phyloP scores from a whole-genome alignment of 257 asterid genomes.

The Eustoma russellianum region DNA sequence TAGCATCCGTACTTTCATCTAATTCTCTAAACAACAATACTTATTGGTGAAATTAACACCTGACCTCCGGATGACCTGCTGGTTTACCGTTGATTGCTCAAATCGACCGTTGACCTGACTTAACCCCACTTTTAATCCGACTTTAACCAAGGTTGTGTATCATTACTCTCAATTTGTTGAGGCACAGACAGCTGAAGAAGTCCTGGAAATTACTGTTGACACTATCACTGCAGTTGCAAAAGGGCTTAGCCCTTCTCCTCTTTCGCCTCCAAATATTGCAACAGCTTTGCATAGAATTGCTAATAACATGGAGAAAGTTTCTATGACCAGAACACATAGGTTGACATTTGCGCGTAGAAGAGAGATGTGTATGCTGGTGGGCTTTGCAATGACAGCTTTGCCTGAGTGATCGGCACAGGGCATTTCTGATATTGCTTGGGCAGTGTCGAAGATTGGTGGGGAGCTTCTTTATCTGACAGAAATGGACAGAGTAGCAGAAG shows the following conservation, averaged over 20 bases:
- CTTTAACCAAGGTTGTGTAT: too few species aligned
- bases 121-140: too few species aligned
- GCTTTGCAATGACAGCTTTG: constrained; percentile 81
- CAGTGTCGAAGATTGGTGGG: constrained; percentile 85
- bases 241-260: constrained; percentile 95
- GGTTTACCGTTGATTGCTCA: too few species aligned
- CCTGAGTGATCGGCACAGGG: constrained; percentile 93
- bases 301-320: constrained; percentile 93
- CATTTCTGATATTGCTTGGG: constrained; percentile 86
- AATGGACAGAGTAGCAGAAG: constrained; percentile 95
- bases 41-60: too few species aligned
- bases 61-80: too few species aligned
- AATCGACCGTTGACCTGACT: too few species aligned
- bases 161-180: too few species aligned
- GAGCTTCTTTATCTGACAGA: constrained; percentile 90
- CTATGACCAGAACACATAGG: constrained; percentile 51
- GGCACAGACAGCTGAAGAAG: constrained; percentile 82
- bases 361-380: constrained; percentile 93
- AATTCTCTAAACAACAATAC: too few species aligned
- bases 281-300: constrained; percentile 91
- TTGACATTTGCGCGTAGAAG: constrained; percentile 74
- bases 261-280: constrained; percentile 78
- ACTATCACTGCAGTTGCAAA: constrained; percentile 63
- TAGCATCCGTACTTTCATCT: too few species aligned
- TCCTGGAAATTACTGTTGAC: constrained; percentile 70